phyloP scores from a whole-genome alignment of 495 filamentous ascomycete species.

The Penicillium paradoxum region DNA sequence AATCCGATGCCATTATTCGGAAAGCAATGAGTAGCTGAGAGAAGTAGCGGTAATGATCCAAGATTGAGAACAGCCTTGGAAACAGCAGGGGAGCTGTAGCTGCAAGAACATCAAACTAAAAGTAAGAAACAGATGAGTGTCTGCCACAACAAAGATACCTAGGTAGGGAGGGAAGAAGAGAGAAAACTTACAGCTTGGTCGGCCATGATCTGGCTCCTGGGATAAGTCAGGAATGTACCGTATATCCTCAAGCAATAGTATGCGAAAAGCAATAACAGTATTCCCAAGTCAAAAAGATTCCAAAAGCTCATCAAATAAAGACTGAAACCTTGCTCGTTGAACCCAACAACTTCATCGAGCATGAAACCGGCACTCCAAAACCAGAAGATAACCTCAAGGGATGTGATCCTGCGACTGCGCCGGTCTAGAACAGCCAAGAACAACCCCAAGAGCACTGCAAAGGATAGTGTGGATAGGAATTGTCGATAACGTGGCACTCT shows the following conservation, averaged over 20 bases:
- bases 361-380: slow-evolving; percentile 96
- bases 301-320: slow-evolving; percentile 95
- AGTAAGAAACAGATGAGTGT: no score
- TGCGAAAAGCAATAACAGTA: slow-evolving; percentile 75
- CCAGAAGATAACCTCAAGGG: slow-evolving; percentile 85
- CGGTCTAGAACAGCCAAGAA: slow-evolving; percentile 70
- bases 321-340: slow-evolving; percentile 90
- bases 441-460: slow-evolving; percentile 74
- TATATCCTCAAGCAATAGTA: slow-evolving; percentile 88
- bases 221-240: slow-evolving; percentile 71
- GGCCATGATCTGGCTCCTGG: slow-evolving; percentile 57
- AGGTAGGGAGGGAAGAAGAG: not conserved
- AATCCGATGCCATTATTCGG: slow-evolving; percentile 83
- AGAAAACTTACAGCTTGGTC: slow-evolving; percentile 49
- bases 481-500: slow-evolving; percentile 88
- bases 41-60: slow-evolving; percentile 94
- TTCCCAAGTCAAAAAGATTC: slow-evolving; percentile 91
- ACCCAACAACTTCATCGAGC: slow-evolving; percentile 90
- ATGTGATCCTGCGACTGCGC: slow-evolving; percentile 69
- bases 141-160: no score
- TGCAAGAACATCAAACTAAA: slow-evolving; percentile 74
- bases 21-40: slow-evolving; percentile 91
- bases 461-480: slow-evolving; percentile 78
- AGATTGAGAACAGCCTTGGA: slow-evolving; percentile 81
- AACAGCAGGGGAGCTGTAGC: slow-evolving; percentile 85